Evolutionary conservation across 306 rosid species (phyloP), one percentile per base, ranked within the genome.

Genomic region (Oxytropis ochrocephala): DNA sequence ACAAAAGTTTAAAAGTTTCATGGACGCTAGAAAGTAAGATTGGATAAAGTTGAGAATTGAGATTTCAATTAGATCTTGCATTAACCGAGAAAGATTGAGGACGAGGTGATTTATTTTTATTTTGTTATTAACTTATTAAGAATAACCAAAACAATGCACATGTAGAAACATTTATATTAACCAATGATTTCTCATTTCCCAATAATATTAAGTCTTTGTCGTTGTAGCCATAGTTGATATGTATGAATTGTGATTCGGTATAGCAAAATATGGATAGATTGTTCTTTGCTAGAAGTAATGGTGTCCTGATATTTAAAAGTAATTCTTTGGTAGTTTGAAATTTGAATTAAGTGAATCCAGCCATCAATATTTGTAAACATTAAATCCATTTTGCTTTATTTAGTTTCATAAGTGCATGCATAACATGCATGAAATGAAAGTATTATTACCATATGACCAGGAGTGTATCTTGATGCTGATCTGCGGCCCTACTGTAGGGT

Each of bases 401-500:
- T 43, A 61, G 24, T 44, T 62, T 54, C 56, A 18, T 11, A 43
- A 43, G 27, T 49, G 49, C 42, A 9, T 19, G 4, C 69, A 43
- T 60, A 38, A 35, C 29, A 14, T 62, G 39, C 64, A 47, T 46
- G 55, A 42, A 71, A 65, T n/a, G n/a, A 42, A 71, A 65, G 33
- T 39, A 54, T 56, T 29, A 66, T 62, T 24, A 36, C 33, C 67
- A 56, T 78, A 64, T 57, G 56, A 72, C 35, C 44, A 8, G 32
- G 43, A 67, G 27, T 18, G 35, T 69, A 39, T 62, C 70, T 64
- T 55, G 36, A 36, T 18, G 73, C 54, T 11, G 56, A 48, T 55
- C 67, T 52, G 74, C 75, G 24, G 27, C 43, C 52, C 59, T 68
- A 11, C 38, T 48, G 21, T 69, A 84, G 63, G 59, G 32, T 60